Base-by-base conservation (phyloP, 805 yeast genomes). In the Cyberlindnera mississippiensis region DNA sequence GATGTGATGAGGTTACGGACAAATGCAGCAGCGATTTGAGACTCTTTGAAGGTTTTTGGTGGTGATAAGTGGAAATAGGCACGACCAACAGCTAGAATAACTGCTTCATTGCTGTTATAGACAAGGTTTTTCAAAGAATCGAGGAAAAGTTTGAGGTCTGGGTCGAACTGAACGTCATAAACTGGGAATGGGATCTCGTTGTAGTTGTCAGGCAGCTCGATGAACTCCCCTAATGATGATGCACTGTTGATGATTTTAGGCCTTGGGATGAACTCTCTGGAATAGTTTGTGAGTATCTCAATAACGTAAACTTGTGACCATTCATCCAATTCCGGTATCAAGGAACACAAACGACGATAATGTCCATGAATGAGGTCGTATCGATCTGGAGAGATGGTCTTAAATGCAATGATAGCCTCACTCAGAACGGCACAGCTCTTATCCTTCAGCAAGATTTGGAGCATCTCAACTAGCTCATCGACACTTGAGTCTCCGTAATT, bases 321-420 rank as follows among this genome's bases (percentile, higher is more conserved):
- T 40, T 81, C 82, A 44, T 89, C 95, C 41, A 91, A 68, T 2
- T 72, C 68, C 0, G 55, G 49, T 20, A 78, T 48, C 26, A 70
- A 61, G 2, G 65, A 55, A 44, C 87, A 78, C 37, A 73, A 72
- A 16, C 79, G 71, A 24, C 85, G 72, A 57, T 73, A 85, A 51
- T 80, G 78, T 3, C 82, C 77, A 57, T 93, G 98, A 2, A 91
- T 61, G 27, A 85, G 60, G 3, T 76, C 84, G 60, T 84, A 72
- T 33, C 73, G 69, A 26, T 76, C 74, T 0, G 80, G 76, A 40
- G 76, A 75, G 16, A 82, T 63, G 35, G 71, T 68, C 41, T 69
- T 68, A 48, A 74, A 75, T 1, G 85, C 68, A 16, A 76, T 66
- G 13, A 93, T 56, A 0, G 95, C 81, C 1, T 86, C 62, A 5